phyloP scores from a whole-genome alignment of 163 green algal genomes.

The Volvox carteri region DNA sequence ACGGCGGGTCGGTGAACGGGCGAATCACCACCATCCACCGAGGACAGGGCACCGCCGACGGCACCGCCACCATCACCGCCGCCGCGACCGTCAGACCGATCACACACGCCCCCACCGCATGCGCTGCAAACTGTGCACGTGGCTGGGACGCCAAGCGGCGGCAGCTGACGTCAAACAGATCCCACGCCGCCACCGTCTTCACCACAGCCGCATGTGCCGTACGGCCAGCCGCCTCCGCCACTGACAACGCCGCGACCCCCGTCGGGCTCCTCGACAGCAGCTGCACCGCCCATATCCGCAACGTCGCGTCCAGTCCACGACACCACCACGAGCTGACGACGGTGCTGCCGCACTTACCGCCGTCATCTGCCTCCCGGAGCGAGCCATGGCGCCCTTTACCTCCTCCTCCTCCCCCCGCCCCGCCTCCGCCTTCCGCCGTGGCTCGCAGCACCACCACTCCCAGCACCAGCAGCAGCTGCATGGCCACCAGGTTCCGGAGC shows the following conservation, averaged over 20 bases:
- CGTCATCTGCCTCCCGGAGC: neutral
- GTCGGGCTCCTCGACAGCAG: neutral
- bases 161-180: neutral
- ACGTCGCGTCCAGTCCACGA: neutral
- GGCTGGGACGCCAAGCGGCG: slow-evolving; percentile 9
- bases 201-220: neutral
- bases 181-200: neutral
- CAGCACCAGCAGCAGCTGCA: slow-evolving; percentile 27
- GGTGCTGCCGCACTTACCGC: no score
- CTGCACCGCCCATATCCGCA: neutral
- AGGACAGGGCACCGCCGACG: slow-evolving; percentile 29
- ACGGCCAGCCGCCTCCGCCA: neutral
- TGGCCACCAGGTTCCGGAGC: slow-evolving; percentile 31
- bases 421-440: neutral
- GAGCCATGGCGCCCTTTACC: neutral
- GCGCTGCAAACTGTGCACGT: neutral
- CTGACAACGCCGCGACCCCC: neutral
- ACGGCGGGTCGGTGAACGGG: slow-evolving; percentile 10
- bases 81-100: neutral
- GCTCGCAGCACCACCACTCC: slow-evolving; percentile 4
- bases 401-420: neutral
- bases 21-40: slow-evolving; percentile 29
- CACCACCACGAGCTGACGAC: neutral
- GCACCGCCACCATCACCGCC: slow-evolving; percentile 6
- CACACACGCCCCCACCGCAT: neutral